Evolutionary conservation across 2,329 filamentous ascomycete genomes (phyloP), one percentile per base, ranked within the genome.

Genomic region (Fusarium begoniae): DNA sequence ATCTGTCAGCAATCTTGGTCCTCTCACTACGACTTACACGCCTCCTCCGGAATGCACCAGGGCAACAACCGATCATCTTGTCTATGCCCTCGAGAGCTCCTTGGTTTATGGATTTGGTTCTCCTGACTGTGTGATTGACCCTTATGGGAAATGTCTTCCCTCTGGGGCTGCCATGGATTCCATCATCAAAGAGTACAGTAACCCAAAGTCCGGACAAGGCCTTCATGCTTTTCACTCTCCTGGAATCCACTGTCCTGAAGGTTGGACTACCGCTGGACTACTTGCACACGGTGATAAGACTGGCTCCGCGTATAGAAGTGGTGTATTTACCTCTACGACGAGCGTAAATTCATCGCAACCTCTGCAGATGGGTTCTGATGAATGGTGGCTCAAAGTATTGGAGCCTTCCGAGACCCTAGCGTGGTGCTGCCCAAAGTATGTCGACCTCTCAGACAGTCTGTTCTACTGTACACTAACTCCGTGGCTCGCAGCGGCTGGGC

Each of bases 21-120:
- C 78, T 7, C 61, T 81, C 18, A 81, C 79, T 35, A 79, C 80
- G 5, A 78, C 73, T n/a, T 81, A 76, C 59, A 78, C 78, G 3
- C 69, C 77, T 18, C 77, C 78, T 0, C 44, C 75, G 1, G 69
- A 76, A 20, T 81, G 80, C 54, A 59, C 57, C 14, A 70, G 69
- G 1, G 56, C 44, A 26, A 69, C 64, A 30, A 63, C 67, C 1
- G 66, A 73, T 22, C 38, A 72, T 24, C 15, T 67, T 2, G 35
- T 53, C 4, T 68, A 57, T 54, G 61, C 43, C 18, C 59, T 40
- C 5, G 24, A 30, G 28, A n/a, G 26, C 53, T 62, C 24, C 22
- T 26, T 32, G 11, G 1, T 20, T 12, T 32, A 24, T 8, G 35
- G n/a, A 9, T 66, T 32, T 22, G 75, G 57, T 22, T 44, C 7